These are phyloP conservation scores for Ceratocystis destructans DNA, from an alignment of 2,329 filamentous ascomycete genomes.

Conservation along the genomic window DNA sequence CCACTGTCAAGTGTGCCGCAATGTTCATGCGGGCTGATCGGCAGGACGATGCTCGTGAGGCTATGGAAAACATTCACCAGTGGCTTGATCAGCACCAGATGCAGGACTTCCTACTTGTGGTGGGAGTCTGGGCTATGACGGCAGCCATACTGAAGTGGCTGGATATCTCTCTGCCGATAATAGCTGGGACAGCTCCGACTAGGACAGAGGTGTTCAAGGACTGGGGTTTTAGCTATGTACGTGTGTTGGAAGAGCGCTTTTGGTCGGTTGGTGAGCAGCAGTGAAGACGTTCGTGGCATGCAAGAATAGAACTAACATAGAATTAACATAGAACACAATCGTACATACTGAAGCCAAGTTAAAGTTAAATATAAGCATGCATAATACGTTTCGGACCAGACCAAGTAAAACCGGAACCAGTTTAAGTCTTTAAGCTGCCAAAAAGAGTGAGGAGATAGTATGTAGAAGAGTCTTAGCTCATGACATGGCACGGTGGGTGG, in stretches of 20 bases:
- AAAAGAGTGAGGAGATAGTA: not conserved
- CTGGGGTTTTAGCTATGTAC: conserved; percentile 9
- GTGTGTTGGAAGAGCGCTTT: not conserved
- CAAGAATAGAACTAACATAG: not conserved
- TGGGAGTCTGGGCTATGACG: conserved; percentile 5
- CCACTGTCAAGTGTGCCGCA: not conserved
- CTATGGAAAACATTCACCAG: not conserved
- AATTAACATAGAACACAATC: not conserved
- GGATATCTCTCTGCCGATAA: not conserved
- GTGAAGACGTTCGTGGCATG: not conserved
- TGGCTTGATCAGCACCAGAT: conserved; percentile 4
- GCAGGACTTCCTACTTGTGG: conserved; percentile 1
- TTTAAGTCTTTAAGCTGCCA: conserved; percentile 2
- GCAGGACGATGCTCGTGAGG: not conserved
- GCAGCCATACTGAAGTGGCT: conserved; percentile 4
- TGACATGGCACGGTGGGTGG: not conserved
- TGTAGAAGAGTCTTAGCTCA: not conserved
- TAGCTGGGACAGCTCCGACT: not conserved
- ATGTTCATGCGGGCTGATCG: conserved; percentile 7
- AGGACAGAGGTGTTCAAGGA: not conserved
- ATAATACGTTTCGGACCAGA: not conserved
- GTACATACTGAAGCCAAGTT: not conserved
- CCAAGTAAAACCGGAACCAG: not conserved
- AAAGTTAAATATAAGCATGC: not conserved
- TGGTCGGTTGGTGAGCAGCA: not conserved